Percentiles rank a stretch among this genome's conserved stretches.
phyloP scores from a whole-genome alignment of 1,284 basidiomycete genomes.

The Ganoderma boninense region DNA sequence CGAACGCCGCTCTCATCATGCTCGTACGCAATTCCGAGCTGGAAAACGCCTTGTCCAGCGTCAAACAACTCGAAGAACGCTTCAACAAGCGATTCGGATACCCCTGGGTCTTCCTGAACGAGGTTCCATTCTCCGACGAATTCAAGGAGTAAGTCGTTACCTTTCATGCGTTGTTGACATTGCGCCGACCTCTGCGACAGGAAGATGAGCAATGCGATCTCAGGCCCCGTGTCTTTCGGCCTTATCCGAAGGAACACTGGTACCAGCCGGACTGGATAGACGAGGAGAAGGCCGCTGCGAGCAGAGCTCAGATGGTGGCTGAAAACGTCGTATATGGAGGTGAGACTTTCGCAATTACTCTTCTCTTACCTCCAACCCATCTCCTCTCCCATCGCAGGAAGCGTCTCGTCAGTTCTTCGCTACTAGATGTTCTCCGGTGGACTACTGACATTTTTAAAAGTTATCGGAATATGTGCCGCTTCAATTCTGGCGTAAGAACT shows the following conservation, averaged over 20 bases:
- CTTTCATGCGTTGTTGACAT: background rate
- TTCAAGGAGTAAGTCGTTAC: slow-evolving; percentile 61
- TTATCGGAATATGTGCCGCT: slow-evolving; percentile 66
- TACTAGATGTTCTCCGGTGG: background rate
- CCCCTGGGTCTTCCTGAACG: slow-evolving; percentile 81
- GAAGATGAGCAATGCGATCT: slow-evolving; percentile 47
- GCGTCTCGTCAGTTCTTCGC: slow-evolving; percentile 28
- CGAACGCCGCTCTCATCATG: slow-evolving; percentile 49
- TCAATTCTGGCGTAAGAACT: slow-evolving; percentile 62
- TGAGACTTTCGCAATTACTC: slow-evolving; percentile 23
- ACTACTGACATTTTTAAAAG: slow-evolving; percentile 18
- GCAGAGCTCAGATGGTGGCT: slow-evolving; percentile 76
- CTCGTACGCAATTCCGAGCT: slow-evolving; percentile 77
- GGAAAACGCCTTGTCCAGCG: slow-evolving; percentile 63
- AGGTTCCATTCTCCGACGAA: slow-evolving; percentile 74
- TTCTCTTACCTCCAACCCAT: slow-evolving; percentile 44
- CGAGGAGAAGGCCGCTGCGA: slow-evolving; percentile 74
- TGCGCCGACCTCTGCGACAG: slow-evolving; percentile 36
- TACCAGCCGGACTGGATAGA: slow-evolving; percentile 87
- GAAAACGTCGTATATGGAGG: slow-evolving; percentile 90
- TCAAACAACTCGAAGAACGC: slow-evolving; percentile 64
- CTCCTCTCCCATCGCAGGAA: slow-evolving; percentile 40
- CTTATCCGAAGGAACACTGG: slow-evolving; percentile 78
- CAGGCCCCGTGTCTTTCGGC: slow-evolving; percentile 52
- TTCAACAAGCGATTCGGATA: slow-evolving; percentile 75